phyloP scores from a whole-genome alignment of 176 grass and related monocot species.

The Phoenix roebelenii region DNA sequence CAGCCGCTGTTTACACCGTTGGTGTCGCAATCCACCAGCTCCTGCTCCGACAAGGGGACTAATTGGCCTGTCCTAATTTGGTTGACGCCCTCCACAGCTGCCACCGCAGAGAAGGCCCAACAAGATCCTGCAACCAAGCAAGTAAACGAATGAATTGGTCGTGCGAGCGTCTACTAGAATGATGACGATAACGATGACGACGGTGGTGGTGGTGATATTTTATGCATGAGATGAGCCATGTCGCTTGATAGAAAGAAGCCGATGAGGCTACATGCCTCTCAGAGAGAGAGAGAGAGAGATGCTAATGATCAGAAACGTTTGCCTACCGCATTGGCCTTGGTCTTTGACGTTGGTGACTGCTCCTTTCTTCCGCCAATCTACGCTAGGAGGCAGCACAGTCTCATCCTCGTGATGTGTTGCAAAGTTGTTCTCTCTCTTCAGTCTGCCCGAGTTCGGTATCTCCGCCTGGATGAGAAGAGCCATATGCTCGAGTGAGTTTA shows the following conservation, averaged over 20 bases:
- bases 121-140: conserved; percentile 25
- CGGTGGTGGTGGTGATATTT: no score
- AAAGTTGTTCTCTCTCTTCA: no score
- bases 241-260: no score
- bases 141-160: not conserved
- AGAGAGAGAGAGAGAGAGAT: no score
- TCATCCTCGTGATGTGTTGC: no score
- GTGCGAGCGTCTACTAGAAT: no score
- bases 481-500: no score
- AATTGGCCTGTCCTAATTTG: conserved; percentile 20
- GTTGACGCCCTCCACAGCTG: conserved; percentile 30
- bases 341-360: conserved; percentile 22
- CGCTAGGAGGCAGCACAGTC: not conserved
- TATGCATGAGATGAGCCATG: no score
- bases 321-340: conserved; percentile 24
- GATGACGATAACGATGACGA: no score
- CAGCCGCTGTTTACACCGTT: conserved; percentile 9
- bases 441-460: no score
- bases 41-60: conserved; percentile 30
- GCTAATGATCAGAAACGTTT: not conserved
- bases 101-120: conserved; percentile 37
- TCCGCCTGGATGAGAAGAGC: no score
- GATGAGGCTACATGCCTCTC: no score
- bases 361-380: conserved; percentile 30
- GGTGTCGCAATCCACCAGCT: conserved; percentile 35